These are phyloP conservation scores for Wickerhamiella allomyrinae DNA, from an alignment of 805 yeast species.

Conservation along the genomic window DNA sequence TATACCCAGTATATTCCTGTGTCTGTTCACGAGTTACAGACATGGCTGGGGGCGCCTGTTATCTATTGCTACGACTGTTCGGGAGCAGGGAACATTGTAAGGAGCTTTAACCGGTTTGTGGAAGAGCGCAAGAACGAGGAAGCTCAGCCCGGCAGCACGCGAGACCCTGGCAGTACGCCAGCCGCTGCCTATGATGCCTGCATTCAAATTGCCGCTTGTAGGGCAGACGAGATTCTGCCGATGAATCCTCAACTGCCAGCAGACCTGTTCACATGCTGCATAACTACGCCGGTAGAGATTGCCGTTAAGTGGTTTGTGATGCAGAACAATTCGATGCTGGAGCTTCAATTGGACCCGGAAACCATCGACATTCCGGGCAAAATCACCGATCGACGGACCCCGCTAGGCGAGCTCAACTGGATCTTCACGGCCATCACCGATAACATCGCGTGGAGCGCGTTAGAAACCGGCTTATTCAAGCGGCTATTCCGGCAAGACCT, in stretches of 20 bases:
- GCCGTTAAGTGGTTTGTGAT: conserved; percentile 83
- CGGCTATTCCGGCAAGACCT: conserved; percentile 85
- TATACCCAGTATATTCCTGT: conserved; percentile 97
- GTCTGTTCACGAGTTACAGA: conserved; percentile 82
- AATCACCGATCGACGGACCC: conserved; percentile 83
- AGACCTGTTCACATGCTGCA: conserved; percentile 86
- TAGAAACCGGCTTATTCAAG: conserved; percentile 79
- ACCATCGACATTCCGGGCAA: conserved; percentile 68
- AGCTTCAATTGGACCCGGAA: conserved; percentile 26
- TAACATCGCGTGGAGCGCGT: conserved; percentile 91
- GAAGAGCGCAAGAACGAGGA: conserved; percentile 59
- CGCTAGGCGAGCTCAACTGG: conserved; percentile 93
- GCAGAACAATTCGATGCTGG: conserved; percentile 29
- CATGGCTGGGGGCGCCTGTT: conserved; percentile 97
- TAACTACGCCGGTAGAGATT: conserved; percentile 90
- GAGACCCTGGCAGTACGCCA: conserved; percentile 39
- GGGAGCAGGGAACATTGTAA: conserved; percentile 85
- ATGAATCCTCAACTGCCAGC: conserved; percentile 94
- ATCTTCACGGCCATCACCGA: conserved; percentile 96
- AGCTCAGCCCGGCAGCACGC: conserved; percentile 32
- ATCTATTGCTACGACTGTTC: conserved; percentile 90
- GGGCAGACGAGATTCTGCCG: conserved; percentile 71
- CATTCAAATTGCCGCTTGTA: conserved; percentile 87
- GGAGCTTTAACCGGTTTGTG: conserved; percentile 77
- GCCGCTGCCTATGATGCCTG: conserved; percentile 66